Conservation (phyloP, 192 early-diverging fungal species). For the Polychytrium aggregatum region DNA sequence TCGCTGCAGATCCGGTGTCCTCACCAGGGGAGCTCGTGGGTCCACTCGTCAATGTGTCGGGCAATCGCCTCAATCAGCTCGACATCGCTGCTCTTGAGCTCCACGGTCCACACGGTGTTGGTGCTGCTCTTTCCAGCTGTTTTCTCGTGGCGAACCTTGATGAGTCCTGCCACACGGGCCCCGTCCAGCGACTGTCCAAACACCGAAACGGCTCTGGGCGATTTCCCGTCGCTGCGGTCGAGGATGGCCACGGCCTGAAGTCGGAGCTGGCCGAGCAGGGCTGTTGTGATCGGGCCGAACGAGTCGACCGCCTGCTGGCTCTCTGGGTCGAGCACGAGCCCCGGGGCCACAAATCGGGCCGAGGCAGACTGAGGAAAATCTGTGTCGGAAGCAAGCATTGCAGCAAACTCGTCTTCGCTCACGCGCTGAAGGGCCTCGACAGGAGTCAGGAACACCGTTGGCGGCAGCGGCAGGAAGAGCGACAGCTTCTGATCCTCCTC, state of each 20-base stretch:
- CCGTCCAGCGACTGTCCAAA: conserved; percentile 10
- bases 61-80: conserved; percentile 12
- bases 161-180: conserved; percentile 17
- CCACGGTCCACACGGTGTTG: conserved; percentile 6
- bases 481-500: too few relatives aligned
- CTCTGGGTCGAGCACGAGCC: neutral
- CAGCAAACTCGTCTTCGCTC: too few relatives aligned
- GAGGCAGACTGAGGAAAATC: conserved; percentile 13
- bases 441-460: too few relatives aligned
- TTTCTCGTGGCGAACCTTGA: conserved; percentile 9
- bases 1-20: too few relatives aligned
- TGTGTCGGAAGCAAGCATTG: too few relatives aligned
- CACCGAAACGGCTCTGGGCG: too few relatives aligned
- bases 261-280: conserved; percentile 10
- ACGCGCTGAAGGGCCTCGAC: too few relatives aligned
- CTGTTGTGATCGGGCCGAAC: conserved; percentile 2
- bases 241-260: too few relatives aligned
- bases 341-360: conserved; percentile 10
- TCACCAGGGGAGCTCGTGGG: neutral
- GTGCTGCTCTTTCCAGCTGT: neutral
- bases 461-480: too few relatives aligned
- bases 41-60: conserved; percentile 12
- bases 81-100: conserved; percentile 12
- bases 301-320: neutral
- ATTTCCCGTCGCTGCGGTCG: too few relatives aligned